Percentiles rank a stretch among this genome's conserved stretches.
These are phyloP conservation scores for Eucalyptus marginata DNA, from an alignment of 345 rosid genomes.

Conservation along the genomic window DNA sequence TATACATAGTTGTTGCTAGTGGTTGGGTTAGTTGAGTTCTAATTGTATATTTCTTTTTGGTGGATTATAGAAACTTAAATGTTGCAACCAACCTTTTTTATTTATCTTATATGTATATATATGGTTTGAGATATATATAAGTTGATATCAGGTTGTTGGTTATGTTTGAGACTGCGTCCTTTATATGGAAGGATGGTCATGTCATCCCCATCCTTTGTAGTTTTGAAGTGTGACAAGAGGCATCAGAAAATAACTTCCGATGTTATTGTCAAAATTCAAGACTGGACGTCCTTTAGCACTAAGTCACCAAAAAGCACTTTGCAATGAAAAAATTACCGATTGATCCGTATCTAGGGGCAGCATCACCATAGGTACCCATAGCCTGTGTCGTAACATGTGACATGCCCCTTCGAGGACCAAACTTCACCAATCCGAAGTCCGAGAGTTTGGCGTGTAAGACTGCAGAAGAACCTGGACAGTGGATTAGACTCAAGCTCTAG, in stretches of 20 bases:
- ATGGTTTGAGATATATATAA: too few species aligned
- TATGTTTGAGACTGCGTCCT: too few species aligned
- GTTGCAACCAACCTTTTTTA: accelerated
- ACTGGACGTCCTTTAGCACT: neutral
- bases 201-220: too few species aligned
- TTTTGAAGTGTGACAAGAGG: too few species aligned
- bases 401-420: neutral
- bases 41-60: too few species aligned
- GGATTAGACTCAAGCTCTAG: neutral
- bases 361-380: neutral
- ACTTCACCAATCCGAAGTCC: neutral
- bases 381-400: neutral
- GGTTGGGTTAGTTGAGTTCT: too few species aligned
- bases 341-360: neutral
- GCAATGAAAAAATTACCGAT: neutral
- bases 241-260: neutral
- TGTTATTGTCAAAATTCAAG: neutral
- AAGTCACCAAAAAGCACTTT: neutral
- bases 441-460: neutral
- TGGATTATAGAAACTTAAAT: too few species aligned
- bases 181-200: accelerated
- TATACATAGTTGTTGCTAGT: too few species aligned
- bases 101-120: too few species aligned
- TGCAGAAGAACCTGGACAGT: neutral
- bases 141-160: too few species aligned